These are phyloP conservation scores for Lumnitzera racemosa DNA, from an alignment of 345 rosid species.

Conservation along the genomic window DNA sequence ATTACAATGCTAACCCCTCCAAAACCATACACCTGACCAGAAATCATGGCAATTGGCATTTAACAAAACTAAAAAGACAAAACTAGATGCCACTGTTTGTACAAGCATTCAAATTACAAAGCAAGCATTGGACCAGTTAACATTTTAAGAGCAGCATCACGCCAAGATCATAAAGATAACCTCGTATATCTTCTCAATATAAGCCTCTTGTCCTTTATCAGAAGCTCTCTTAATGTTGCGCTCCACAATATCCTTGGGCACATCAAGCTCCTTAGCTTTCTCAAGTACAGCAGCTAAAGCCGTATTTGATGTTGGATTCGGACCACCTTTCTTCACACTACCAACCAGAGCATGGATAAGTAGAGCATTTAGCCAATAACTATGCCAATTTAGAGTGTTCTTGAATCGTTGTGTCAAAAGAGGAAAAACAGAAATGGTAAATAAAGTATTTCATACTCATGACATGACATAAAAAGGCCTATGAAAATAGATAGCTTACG, in stretches of 20 bases:
- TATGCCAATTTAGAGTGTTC: not conserved
- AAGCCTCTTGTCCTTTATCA: constrained; percentile 88
- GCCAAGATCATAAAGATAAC: constrained; percentile 17
- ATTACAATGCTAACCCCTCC: constrained; percentile 92
- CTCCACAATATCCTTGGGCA: constrained; percentile 90
- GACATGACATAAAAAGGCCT: not conserved
- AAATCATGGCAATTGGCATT: not conserved
- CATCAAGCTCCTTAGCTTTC: constrained; percentile 82
- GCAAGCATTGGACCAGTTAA: no score
- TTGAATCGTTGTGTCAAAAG: not conserved
- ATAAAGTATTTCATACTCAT: no score
- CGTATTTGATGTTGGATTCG: constrained; percentile 68
- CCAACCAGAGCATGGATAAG: constrained; percentile 10
- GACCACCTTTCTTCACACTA: constrained; percentile 88
- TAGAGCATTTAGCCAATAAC: not conserved
- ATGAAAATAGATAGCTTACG: constrained; percentile 39
- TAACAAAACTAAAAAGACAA: no score
- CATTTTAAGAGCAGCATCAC: no score
- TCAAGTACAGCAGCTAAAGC: constrained; percentile 72
- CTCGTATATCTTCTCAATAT: constrained; percentile 82
- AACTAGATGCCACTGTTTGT: no score
- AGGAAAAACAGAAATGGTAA: not conserved
- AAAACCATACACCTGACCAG: constrained; percentile 75
- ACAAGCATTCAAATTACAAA: no score
- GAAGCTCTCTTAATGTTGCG: constrained; percentile 86